Evolutionary conservation across 2,329 filamentous ascomycete genomes (phyloP).

Genomic region (Aspergillus sp.): DNA sequence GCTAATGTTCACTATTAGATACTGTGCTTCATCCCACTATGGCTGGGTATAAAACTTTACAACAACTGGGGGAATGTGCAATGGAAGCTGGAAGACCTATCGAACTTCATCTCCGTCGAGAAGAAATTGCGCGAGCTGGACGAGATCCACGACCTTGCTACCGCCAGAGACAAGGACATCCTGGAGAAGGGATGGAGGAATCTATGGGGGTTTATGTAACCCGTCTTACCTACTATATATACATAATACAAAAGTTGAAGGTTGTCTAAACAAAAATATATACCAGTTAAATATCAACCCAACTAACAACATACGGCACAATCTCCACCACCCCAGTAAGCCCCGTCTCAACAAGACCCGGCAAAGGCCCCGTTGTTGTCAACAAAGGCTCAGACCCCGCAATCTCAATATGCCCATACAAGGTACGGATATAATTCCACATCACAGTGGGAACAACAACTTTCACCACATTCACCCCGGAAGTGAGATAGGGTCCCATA

Average conservation of each 20-base stretch:
- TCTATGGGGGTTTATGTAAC: constrained; percentile 15
- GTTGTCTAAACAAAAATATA: too few species aligned
- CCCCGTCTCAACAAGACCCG: not conserved
- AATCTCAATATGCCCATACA: not conserved
- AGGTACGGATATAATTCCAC: not conserved
- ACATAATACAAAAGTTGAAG: not conserved
- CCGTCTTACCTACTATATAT: not conserved
- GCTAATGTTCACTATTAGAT: constrained; percentile 21
- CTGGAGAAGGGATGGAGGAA: constrained; percentile 13
- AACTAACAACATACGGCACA: not conserved
- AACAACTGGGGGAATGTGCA: constrained; percentile 19
- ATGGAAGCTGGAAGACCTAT: constrained; percentile 35
- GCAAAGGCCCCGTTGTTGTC: not conserved
- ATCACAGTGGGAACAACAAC: not conserved
- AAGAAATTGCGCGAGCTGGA: constrained; percentile 32
- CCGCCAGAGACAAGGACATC: constrained; percentile 4
- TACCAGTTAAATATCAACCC: not conserved
- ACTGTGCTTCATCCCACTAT: constrained; percentile 30
- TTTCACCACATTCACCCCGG: not conserved
- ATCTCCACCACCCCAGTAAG: not conserved
- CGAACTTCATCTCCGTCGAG: constrained; percentile 26
- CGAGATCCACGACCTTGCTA: constrained; percentile 25
- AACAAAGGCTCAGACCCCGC: not conserved
- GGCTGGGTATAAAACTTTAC: constrained; percentile 28
- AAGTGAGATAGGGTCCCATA: not conserved